phyloP scores from a whole-genome alignment of 768 basidiomycete genomes.

The Podaxis mareebaensis region DNA sequence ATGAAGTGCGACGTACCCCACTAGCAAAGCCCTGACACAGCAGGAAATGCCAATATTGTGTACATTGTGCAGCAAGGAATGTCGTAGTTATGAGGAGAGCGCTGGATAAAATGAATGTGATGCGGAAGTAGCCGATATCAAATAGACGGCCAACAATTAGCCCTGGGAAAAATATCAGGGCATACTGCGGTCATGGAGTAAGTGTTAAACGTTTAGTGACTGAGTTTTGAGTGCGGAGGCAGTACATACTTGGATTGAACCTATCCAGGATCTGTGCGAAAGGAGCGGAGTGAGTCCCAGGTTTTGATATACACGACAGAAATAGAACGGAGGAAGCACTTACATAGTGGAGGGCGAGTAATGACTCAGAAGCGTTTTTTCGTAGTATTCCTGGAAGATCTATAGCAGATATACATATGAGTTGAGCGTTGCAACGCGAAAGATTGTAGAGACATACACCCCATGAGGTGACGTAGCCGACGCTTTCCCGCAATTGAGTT shows the following conservation, averaged over 20 bases:
- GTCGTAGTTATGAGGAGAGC: constrained; percentile 43
- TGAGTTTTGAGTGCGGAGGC: not conserved
- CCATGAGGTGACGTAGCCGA: constrained; percentile 76
- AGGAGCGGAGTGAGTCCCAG: not conserved
- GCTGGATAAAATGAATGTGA: constrained; percentile 35
- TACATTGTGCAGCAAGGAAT: constrained; percentile 61
- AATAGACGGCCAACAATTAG: constrained; percentile 81
- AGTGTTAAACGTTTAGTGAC: not conserved
- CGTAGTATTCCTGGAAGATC: constrained; percentile 77
- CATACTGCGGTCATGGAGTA: constrained; percentile 39
- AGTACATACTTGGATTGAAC: constrained; percentile 60
- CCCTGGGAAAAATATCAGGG: constrained; percentile 4
- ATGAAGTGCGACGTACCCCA: constrained; percentile 50
- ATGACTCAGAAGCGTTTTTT: constrained; percentile 47
- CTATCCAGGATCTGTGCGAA: constrained; percentile 69
- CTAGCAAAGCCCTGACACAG: constrained; percentile 62
- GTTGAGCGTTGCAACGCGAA: not conserved
- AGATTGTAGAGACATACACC: constrained; percentile 47
- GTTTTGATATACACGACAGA: not conserved
- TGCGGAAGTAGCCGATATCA: constrained; percentile 52
- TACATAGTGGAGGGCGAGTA: constrained; percentile 67
- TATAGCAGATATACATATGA: constrained; percentile 23
- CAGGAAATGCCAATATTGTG: constrained; percentile 64
- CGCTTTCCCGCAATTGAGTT: constrained; percentile 28
- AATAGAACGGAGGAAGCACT: constrained; percentile 19